Conservation (phyloP, 257 asterid genomes). For the Solanum pimpinellifolium region DNA sequence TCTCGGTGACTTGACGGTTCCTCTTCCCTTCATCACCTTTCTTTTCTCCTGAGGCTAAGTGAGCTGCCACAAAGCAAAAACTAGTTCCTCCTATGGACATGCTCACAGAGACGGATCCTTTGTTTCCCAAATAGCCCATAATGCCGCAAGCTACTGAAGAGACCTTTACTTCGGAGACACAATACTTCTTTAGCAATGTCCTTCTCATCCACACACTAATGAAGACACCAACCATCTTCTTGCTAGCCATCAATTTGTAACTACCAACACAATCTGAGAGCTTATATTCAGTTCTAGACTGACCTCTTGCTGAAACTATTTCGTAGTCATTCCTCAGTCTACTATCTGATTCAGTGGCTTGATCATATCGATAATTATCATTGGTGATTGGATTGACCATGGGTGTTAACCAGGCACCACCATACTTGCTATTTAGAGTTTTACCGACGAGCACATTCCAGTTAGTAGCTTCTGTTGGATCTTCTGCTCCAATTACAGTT, state of each 20-base stretch:
- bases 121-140: slow-evolving; percentile 90
- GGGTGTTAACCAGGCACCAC: slow-evolving; percentile 72
- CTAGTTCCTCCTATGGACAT: slow-evolving; percentile 65
- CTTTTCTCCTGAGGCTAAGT: slow-evolving; percentile 94
- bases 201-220: slow-evolving; percentile 83
- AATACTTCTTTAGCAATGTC: slow-evolving; percentile 39
- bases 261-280: slow-evolving; percentile 11
- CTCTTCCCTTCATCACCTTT: slow-evolving; percentile 85
- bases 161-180: slow-evolving; percentile 46
- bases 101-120: slow-evolving; percentile 81
- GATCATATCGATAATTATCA: slow-evolving; percentile 25
- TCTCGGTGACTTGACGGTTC: slow-evolving; percentile 71
- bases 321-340: slow-evolving; percentile 1
- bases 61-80: slow-evolving; percentile 87
- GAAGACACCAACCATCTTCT: slow-evolving; percentile 93
- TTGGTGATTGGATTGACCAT: slow-evolving; percentile 44
- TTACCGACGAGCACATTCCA: slow-evolving; percentile 75
- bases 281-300: neutral
- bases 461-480: slow-evolving; percentile 73
- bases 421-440: slow-evolving; percentile 54
- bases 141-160: slow-evolving; percentile 89
- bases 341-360: neutral
- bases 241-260: slow-evolving; percentile 71
- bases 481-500: slow-evolving; percentile 73
- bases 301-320: slow-evolving; percentile 10